phyloP scores from a whole-genome alignment of 768 basidiomycete genomes.

The Infundibulicybe gibba region DNA sequence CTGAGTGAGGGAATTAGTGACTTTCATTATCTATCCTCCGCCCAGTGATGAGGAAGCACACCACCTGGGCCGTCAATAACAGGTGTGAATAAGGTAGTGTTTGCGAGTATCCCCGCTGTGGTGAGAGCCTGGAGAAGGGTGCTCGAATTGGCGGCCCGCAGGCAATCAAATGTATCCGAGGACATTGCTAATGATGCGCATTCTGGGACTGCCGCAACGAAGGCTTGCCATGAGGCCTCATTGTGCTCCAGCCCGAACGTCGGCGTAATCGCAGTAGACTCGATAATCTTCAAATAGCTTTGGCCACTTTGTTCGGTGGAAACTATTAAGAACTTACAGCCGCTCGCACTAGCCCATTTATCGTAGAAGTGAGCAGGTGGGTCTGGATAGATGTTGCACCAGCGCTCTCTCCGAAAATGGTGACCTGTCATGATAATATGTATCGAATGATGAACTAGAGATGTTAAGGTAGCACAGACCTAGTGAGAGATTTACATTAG shows the following conservation, averaged over 20 bases:
- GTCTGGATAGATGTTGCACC: slow-evolving; percentile 39
- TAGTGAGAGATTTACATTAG: too few species aligned
- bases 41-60: too few species aligned
- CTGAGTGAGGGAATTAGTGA: too few species aligned
- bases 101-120: slow-evolving; percentile 10
- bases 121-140: slow-evolving; percentile 10
- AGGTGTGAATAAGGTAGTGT: slow-evolving; percentile 31
- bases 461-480: too few species aligned
- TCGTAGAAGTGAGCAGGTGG: slow-evolving; percentile 26
- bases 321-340: slow-evolving; percentile 19
- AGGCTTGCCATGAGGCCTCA: slow-evolving; percentile 29
- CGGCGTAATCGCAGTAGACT: slow-evolving; percentile 24
- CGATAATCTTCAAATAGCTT: slow-evolving; percentile 40
- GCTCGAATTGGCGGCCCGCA: slow-evolving; percentile 9
- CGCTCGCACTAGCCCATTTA: slow-evolving; percentile 22
- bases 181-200: slow-evolving; percentile 22
- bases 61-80: too few species aligned
- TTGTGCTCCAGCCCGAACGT: slow-evolving; percentile 25
- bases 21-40: too few species aligned
- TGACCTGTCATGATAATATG: slow-evolving; percentile 25
- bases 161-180: slow-evolving; percentile 30
- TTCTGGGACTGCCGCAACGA: slow-evolving; percentile 30
- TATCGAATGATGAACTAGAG: not conserved
- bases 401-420: slow-evolving; percentile 43
- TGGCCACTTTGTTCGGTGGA: not conserved